Evolutionary conservation across 2,329 filamentous ascomycete species (phyloP), one percentile per base, ranked within the genome.

Genomic region (Xylariaceae sp.): DNA sequence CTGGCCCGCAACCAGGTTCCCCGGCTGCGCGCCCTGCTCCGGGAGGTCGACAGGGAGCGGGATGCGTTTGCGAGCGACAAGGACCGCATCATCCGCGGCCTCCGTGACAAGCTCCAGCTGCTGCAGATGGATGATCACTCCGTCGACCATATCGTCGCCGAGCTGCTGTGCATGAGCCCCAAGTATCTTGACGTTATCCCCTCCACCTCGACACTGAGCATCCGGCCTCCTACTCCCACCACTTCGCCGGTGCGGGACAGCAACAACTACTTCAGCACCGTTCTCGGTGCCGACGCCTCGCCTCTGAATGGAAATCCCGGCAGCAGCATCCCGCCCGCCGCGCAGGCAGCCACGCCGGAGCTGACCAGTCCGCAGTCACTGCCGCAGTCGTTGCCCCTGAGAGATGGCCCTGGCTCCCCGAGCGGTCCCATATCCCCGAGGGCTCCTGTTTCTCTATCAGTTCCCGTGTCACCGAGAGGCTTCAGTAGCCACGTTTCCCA

Each of bases 1-100:
- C 38, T 53, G 13, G 50, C 43, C 21, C 45, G 46, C 16, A 37
- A 43, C 25, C 35, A 51, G 19, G 44, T 53, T 12, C 51, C 51
- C 9, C 46, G 33, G 37, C 39, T 54, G 13, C 43, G 44, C 19
- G 39, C 37, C 16, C 33, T 53, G 16, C 35, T 52, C 23, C 38
- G 42, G 26, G 43, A 51, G 26, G 45, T 54, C 12, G 50, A 53
- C 19, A 38, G 32, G 18, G 45, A 49, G 28, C 49, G 51, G 13
- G 41, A 45, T 13, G 37, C 36, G 13, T 54, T 51, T 32, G 45
- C 50, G 11, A 33, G 46, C 13, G 42, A 44, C 5, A 52, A 48
- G 37, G 42, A 42, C 25, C 40, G 42, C 32, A 33, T 46, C 15
- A 37, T 46, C n/a, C 38, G 36, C n/a, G 37, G 33, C 4, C 32